These are phyloP conservation scores for Volvox reticuliferus DNA, from an alignment of 139 green algal genomes.

Conservation along the genomic window DNA sequence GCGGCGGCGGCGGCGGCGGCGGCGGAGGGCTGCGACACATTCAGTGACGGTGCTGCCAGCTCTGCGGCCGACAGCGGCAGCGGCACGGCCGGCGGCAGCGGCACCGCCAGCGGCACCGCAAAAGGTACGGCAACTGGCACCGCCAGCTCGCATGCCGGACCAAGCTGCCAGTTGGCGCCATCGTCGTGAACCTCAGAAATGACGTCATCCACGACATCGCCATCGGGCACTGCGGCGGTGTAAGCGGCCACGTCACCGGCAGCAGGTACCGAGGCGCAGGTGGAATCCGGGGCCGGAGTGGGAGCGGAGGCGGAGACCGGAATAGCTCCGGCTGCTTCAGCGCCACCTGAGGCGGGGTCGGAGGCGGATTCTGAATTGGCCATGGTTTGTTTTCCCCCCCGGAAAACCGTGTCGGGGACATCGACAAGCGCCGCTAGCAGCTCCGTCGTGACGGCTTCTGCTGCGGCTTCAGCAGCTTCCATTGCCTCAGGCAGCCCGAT, in stretches of 20 bases:
- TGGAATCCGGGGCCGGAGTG: too few relatives aligned
- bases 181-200: background rate
- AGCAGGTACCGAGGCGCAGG: too few relatives aligned
- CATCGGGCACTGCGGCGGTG: too few relatives aligned
- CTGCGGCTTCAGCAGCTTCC: too few relatives aligned
- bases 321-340: background rate
- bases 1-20: background rate
- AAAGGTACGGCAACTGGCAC: constrained; percentile 32
- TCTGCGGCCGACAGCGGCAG: constrained; percentile 38
- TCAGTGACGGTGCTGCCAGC: constrained; percentile 30
- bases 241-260: background rate
- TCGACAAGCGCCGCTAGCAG: background rate
- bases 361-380: too few relatives aligned
- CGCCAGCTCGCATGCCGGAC: constrained; percentile 41
- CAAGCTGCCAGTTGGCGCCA: constrained; percentile 20
- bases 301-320: background rate
- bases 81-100: constrained; percentile 14
- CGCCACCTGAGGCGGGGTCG: background rate
- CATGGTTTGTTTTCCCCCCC: too few relatives aligned
- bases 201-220: background rate
- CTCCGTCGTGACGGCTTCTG: background rate
- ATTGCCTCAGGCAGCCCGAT: too few relatives aligned
- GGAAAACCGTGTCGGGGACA: background rate
- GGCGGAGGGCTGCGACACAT: background rate
- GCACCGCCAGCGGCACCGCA: constrained; percentile 36